These are phyloP conservation scores for Cercospora sesami DNA, from an alignment of 2,329 filamentous ascomycete genomes.

Conservation along the genomic window DNA sequence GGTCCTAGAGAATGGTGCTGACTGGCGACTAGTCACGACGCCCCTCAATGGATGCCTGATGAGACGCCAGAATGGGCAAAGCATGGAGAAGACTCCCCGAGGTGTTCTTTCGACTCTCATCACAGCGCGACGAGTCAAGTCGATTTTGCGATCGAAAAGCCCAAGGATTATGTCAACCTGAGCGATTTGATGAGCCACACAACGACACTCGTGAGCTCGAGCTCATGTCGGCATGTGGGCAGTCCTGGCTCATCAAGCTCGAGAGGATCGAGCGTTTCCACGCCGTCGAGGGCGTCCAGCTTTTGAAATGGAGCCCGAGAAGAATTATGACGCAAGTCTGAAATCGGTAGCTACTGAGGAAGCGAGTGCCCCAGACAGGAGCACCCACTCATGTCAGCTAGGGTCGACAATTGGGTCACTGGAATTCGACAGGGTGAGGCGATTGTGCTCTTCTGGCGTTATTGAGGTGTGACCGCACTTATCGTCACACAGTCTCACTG, in stretches of 20 bases:
- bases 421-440: neutral
- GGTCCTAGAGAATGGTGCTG: constrained; percentile 9
- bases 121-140: constrained; percentile 4
- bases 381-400: neutral
- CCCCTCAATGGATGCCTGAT: constrained; percentile 20
- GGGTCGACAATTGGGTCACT: neutral
- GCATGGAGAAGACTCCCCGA: constrained; percentile 20
- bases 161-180: constrained; percentile 18
- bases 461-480: neutral
- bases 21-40: constrained; percentile 17
- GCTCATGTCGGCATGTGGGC: constrained; percentile 10
- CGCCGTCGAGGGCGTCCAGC: constrained; percentile 10
- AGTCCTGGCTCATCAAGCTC: neutral
- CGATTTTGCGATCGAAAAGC: constrained; percentile 19
- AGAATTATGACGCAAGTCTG: neutral
- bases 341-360: neutral
- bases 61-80: constrained; percentile 20
- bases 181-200: constrained; percentile 15
- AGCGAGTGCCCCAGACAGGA: neutral
- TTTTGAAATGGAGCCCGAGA: neutral
- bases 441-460: neutral
- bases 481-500: neutral
- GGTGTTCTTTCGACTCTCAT: constrained; percentile 21
- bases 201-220: neutral
- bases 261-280: constrained; percentile 4